phyloP scores from a whole-genome alignment of 2,329 filamentous ascomycete species.

The Fusarium temperatum region DNA sequence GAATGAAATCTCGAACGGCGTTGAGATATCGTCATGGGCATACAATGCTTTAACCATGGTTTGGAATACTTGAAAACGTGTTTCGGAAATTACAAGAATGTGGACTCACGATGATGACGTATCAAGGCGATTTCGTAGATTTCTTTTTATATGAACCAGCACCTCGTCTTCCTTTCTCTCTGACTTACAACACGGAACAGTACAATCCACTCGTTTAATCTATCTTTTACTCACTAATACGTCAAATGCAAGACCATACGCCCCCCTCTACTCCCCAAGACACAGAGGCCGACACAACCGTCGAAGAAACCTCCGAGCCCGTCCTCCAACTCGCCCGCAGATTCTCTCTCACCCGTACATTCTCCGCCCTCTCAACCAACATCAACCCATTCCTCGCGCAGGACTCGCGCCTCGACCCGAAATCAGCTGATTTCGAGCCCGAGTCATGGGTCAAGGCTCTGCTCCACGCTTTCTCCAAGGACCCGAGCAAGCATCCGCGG shows the following conservation, averaged over 20 bases:
- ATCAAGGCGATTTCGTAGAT: accelerated
- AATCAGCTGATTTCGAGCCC: constrained; percentile 20
- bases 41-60: accelerated
- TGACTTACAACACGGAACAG: no score
- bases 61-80: accelerated
- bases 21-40: neutral
- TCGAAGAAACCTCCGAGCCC: constrained; percentile 2
- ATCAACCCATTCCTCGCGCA: constrained; percentile 43
- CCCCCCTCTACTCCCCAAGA: neutral
- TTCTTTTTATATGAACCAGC: neutral
- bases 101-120: neutral
- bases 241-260: neutral
- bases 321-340: constrained; percentile 21
- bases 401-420: constrained; percentile 58
- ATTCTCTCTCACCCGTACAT: constrained; percentile 24
- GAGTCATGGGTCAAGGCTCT: constrained; percentile 24
- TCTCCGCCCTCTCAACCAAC: constrained; percentile 18
- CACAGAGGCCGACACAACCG: constrained; percentile 1
- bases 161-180: neutral
- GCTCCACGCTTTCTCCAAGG: constrained; percentile 31
- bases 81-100: neutral
- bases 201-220: neutral
- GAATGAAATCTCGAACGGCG: neutral
- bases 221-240: accelerated
- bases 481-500: constrained; percentile 21